Evolutionary conservation across 2,329 filamentous ascomycete genomes (phyloP).

Genomic region (Elsinoe batatas): DNA sequence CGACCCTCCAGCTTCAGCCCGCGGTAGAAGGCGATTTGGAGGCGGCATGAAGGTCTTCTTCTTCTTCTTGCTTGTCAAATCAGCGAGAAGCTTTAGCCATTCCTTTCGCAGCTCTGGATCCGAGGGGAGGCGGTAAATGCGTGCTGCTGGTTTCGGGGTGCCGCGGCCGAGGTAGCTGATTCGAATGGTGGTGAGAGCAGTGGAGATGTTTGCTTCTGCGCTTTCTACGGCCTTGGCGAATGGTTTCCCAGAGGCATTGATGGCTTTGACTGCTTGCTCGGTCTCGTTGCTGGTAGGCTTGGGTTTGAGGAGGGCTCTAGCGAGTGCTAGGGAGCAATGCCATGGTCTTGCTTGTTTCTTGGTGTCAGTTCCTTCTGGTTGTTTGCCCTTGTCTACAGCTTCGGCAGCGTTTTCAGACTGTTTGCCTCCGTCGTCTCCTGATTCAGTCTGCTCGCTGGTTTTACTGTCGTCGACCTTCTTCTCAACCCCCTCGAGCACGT

Average conservation of each 20-base stretch:
- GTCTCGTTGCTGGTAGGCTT: slow-evolving; percentile 15
- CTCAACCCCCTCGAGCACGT: not conserved
- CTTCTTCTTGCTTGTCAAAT: not conserved
- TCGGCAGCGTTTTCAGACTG: too few species aligned
- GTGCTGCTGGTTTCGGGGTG: slow-evolving; percentile 58
- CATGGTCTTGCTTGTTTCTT: slow-evolving; percentile 31
- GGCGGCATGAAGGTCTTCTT: not conserved
- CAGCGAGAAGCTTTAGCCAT: slow-evolving; percentile 51
- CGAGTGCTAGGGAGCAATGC: slow-evolving; percentile 29
- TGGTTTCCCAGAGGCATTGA: not conserved
- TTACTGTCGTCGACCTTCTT: not conserved
- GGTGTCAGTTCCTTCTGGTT: slow-evolving; percentile 20
- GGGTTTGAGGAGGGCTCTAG: slow-evolving; percentile 20
- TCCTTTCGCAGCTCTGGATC: slow-evolving; percentile 46
- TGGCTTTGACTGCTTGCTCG: not conserved
- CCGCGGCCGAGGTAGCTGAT: slow-evolving; percentile 62
- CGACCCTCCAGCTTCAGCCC: slow-evolving; percentile 17
- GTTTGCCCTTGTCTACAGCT: slow-evolving; percentile 10
- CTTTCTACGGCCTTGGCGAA: not conserved
- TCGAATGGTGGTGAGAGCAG: slow-evolving; percentile 49
- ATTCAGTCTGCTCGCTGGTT: not conserved
- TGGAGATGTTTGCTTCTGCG: slow-evolving; percentile 22
- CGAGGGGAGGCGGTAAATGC: slow-evolving; percentile 77
- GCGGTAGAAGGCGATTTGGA: slow-evolving; percentile 15
- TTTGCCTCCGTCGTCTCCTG: not conserved